Evolutionary conservation across 192 early-diverging fungal genomes (phyloP).

Genomic region (Pecoramyces ruminantium): DNA sequence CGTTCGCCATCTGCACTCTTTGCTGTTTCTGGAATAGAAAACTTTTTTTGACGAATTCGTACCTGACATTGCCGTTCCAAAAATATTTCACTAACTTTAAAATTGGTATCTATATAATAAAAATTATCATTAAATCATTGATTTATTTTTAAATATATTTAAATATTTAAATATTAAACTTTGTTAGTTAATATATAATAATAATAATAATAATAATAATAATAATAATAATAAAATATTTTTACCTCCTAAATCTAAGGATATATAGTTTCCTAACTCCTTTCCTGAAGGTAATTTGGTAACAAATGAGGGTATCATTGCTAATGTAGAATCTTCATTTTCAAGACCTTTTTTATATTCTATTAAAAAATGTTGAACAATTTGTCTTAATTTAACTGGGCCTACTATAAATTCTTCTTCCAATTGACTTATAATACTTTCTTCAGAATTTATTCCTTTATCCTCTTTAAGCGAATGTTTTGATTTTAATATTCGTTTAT

Average conservation of each 20-base stretch:
- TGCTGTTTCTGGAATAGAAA: not conserved
- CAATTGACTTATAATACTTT: not conserved
- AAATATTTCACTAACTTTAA: not conserved
- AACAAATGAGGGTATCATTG: not conserved
- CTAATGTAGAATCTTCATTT: not conserved
- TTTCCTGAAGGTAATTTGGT: not conserved
- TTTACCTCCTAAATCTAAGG: not conserved
- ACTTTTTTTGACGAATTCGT: not conserved
- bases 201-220: no score
- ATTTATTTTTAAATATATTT: no score
- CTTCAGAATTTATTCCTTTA: not conserved
- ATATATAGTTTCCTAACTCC: not conserved
- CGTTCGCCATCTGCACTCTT: not conserved
- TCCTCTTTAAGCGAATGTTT: not conserved
- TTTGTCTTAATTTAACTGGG: not conserved
- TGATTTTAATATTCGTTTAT: not conserved
- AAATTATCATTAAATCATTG: no score
- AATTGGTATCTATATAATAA: not conserved
- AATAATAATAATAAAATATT: no score
- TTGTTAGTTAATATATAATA: no score
- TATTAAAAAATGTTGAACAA: not conserved
- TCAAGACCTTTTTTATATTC: not conserved
- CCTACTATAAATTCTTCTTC: not conserved
- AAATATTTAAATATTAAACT: no score
- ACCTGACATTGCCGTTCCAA: not conserved